A percentile compares a stretch with the other conserved stretches of the same genome.
Evolutionary conservation across 106 monocot species (phyloP).

Genomic region (Platanthera guangdongensis): DNA sequence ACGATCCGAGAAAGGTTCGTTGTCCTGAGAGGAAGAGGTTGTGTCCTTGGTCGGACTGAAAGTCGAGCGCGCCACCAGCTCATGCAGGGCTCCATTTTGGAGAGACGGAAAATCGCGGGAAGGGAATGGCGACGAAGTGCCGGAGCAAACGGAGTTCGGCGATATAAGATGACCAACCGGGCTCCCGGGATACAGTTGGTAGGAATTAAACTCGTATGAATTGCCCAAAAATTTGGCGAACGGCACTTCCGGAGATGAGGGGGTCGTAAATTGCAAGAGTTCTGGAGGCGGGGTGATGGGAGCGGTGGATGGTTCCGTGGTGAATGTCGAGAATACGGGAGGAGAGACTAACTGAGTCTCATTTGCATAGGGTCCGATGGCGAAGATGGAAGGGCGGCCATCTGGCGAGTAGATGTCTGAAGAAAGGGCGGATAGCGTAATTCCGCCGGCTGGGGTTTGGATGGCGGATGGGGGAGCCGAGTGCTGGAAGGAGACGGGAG

Average conservation of each 20-base stretch:
- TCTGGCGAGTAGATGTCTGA: slow-evolving; percentile 39
- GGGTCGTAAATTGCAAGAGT: slow-evolving; percentile 60
- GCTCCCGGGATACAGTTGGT: slow-evolving; percentile 67
- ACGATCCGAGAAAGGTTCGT: slow-evolving; percentile 19
- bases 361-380: slow-evolving; percentile 84
- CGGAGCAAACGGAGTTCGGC: slow-evolving; percentile 67
- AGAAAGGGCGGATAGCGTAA: slow-evolving; percentile 42
- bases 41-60: not conserved
- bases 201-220: slow-evolving; percentile 40
- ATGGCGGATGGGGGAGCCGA: slow-evolving; percentile 59
- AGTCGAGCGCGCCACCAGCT: slow-evolving; percentile 22
- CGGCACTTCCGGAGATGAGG: slow-evolving; percentile 94
- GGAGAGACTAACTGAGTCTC: slow-evolving; percentile 93
- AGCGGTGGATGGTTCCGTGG: slow-evolving; percentile 91
- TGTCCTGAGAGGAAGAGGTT: not conserved
- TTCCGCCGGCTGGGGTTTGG: slow-evolving; percentile 50
- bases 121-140: slow-evolving; percentile 70
- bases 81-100: slow-evolving; percentile 18
- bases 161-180: slow-evolving; percentile 79
- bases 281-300: slow-evolving; percentile 90
- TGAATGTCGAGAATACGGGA: slow-evolving; percentile 85
- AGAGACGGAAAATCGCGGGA: slow-evolving; percentile 38
- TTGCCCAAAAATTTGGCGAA: slow-evolving; percentile 60
- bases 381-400: slow-evolving; percentile 62
- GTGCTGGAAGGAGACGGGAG: slow-evolving; percentile 77